phyloP scores from a whole-genome alignment of 495 filamentous ascomycete genomes.

The Physcia stellaris region DNA sequence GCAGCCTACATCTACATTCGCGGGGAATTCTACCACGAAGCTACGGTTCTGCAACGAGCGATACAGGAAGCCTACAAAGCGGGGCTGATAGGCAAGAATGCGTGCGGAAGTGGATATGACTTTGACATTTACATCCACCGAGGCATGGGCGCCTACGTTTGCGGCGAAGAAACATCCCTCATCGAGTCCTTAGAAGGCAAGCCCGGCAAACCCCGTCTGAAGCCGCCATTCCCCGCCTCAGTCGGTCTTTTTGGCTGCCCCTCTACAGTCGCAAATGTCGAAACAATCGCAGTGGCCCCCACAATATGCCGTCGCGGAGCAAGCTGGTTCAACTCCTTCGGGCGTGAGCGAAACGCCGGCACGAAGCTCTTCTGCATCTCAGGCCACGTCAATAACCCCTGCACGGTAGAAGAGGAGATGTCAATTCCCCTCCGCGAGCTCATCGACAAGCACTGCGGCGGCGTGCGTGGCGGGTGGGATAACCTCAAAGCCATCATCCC shows the following conservation, averaged over 20 bases:
- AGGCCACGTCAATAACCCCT: conserved; percentile 96
- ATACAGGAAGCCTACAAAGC: conserved; percentile 95
- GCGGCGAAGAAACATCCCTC: conserved; percentile 92
- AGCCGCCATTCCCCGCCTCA: conserved; percentile 94
- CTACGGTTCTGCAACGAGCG: conserved; percentile 79
- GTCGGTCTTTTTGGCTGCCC: conserved; percentile 97
- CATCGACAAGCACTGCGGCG: conserved; percentile 95
- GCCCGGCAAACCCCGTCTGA: conserved; percentile 93
- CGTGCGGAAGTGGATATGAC: conserved; percentile 90
- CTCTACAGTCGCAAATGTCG: conserved; percentile 94
- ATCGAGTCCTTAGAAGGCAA: conserved; percentile 98
- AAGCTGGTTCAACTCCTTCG: conserved; percentile 84
- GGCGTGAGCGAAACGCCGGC: conserved; percentile 86
- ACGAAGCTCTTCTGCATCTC: conserved; percentile 99
- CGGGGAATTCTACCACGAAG: conserved; percentile 96
- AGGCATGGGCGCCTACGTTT: conserved; percentile 94
- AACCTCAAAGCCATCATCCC: conserved; percentile 92
- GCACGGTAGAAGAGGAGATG: conserved; percentile 98
- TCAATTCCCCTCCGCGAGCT: conserved; percentile 85
- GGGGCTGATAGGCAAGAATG: conserved; percentile 93
- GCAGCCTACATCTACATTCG: conserved; percentile 99
- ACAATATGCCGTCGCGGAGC: conserved; percentile 90
- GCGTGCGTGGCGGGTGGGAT: conserved; percentile 93
- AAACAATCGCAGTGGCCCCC: conserved; percentile 88
- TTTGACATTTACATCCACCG: conserved; percentile 96